Percentiles rank a stretch among this genome's conserved stretches.
Conservation (phyloP, 352 stramenopile genomes). For the Globisporangium abappressorium region DNA sequence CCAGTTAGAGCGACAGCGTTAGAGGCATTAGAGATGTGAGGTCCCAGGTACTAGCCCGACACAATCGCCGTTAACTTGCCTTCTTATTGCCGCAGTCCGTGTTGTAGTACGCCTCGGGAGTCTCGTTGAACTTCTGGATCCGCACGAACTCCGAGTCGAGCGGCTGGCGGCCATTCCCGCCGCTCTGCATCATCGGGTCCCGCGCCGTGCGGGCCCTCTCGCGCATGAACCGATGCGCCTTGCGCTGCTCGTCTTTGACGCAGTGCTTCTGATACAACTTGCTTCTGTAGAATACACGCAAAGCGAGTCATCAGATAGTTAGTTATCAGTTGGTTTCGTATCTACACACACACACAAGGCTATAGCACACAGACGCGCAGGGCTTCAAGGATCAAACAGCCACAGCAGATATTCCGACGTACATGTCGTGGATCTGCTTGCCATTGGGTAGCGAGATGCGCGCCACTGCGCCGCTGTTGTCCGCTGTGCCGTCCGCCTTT, state of each 20-base stretch:
- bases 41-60: not conserved
- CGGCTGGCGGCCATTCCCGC: conserved; percentile 28
- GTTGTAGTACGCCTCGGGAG: conserved; percentile 58
- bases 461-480: conserved; percentile 11
- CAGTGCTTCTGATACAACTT: conserved; percentile 65
- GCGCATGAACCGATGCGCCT: conserved; percentile 49
- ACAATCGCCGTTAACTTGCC: conserved; percentile 13
- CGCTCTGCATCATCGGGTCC: conserved; percentile 20
- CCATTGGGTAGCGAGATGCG: conserved; percentile 61
- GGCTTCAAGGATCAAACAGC: not conserved
- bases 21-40: not conserved
- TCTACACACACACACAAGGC: not conserved
- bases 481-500: conserved; percentile 9
- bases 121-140: conserved; percentile 41
- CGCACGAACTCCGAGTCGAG: conserved; percentile 44
- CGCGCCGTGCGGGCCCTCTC: conserved; percentile 34
- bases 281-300: conserved; percentile 28
- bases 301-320: not conserved
- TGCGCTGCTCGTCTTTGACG: conserved; percentile 62
- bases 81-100: conserved; percentile 66
- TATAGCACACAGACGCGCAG: not conserved
- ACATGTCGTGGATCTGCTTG: conserved; percentile 77
- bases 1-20: not conserved
- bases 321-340: not conserved
- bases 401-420: conserved; percentile 1